Evolutionary conservation across 805 yeast genomes (phyloP).

Genomic region (Komagataella phaffii): DNA sequence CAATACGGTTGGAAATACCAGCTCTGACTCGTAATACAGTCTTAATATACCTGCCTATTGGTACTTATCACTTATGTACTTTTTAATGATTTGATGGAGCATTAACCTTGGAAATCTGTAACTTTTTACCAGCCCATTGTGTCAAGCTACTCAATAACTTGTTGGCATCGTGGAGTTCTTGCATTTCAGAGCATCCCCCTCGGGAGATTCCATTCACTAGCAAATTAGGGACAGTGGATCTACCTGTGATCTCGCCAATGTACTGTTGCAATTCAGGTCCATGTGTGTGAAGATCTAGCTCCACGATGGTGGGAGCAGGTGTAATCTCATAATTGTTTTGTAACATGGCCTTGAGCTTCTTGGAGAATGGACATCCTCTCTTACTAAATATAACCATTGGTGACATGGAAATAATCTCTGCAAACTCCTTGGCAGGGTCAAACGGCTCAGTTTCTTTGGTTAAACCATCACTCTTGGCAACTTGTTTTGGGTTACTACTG

Average conservation of each 20-base stretch:
- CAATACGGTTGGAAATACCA: neutral
- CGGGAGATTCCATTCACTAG: constrained; percentile 59
- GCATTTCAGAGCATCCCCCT: constrained; percentile 86
- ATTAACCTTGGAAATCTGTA: constrained; percentile 34
- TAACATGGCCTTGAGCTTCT: constrained; percentile 54
- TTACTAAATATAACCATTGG: constrained; percentile 58
- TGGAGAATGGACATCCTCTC: constrained; percentile 66
- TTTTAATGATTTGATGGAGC: constrained; percentile 38
- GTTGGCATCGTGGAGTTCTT: constrained; percentile 42
- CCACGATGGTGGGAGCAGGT: constrained; percentile 67
- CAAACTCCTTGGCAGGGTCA: constrained; percentile 39
- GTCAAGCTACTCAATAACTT: constrained; percentile 35
- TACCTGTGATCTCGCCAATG: constrained; percentile 55
- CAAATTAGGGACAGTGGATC: constrained; percentile 85
- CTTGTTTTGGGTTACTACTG: constrained; percentile 4
- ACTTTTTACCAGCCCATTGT: constrained; percentile 48
- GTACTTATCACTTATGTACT: neutral
- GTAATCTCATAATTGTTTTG: constrained; percentile 48
- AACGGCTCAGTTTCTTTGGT: constrained; percentile 14
- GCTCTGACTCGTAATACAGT: neutral
- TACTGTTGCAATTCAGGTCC: constrained; percentile 68
- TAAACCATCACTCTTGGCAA: constrained; percentile 4
- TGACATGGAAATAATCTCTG: constrained; percentile 40
- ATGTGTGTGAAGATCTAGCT: constrained; percentile 67
- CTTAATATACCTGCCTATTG: neutral